phyloP scores from a whole-genome alignment of 1,284 basidiomycete species.

The Heliocybe sulcata region DNA sequence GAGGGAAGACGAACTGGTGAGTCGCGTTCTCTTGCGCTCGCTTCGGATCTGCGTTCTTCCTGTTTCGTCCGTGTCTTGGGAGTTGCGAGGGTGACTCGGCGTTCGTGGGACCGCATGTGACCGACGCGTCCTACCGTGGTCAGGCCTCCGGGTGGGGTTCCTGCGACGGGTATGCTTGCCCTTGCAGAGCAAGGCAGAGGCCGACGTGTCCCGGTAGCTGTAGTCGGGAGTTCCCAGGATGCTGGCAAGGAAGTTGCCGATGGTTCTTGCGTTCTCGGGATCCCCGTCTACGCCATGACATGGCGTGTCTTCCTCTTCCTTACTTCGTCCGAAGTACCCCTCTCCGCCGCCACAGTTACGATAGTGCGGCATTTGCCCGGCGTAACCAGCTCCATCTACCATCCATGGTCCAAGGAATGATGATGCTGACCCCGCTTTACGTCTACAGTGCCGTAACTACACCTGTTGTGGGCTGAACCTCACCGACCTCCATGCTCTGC shows the following conservation, averaged over 20 bases:
- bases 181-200: not conserved
- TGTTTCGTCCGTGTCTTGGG: constrained; percentile 2
- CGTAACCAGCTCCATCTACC: not conserved
- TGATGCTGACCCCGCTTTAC: constrained; percentile 1
- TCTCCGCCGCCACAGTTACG: too few species aligned
- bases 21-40: constrained; percentile 16
- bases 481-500: constrained; percentile 75
- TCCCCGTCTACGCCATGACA: not conserved
- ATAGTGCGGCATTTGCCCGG: not conserved
- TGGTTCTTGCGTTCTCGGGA: not conserved
- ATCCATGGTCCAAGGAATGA: not conserved
- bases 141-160: not conserved
- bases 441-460: constrained; percentile 66
- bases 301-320: not conserved
- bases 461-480: constrained; percentile 78
- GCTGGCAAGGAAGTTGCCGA: not conserved
- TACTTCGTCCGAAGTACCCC: too few species aligned
- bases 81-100: not conserved
- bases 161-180: not conserved
- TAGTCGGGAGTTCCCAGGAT: not conserved
- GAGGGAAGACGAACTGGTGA: constrained; percentile 61
- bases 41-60: not conserved
- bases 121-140: not conserved
- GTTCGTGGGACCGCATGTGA: not conserved
- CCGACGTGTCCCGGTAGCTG: not conserved